A percentile compares a stretch with the other conserved stretches of the same genome.
These are phyloP conservation scores for Lactifluus pinguis DNA, from an alignment of 768 basidiomycete species.

Conservation along the genomic window DNA sequence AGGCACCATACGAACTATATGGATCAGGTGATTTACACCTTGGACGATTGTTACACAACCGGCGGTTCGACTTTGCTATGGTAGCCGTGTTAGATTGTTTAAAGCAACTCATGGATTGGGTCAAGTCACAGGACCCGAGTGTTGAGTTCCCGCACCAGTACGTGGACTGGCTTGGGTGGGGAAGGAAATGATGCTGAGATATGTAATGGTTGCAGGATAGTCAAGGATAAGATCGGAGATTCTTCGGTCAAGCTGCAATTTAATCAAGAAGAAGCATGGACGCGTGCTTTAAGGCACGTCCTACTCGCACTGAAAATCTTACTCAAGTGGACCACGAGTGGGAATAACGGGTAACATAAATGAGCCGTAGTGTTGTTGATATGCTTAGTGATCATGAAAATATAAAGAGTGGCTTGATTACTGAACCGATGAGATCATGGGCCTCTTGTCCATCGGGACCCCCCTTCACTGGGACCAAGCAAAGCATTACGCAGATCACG, in stretches of 20 bases:
- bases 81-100: slow-evolving; percentile 93
- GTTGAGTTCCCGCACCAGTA: slow-evolving; percentile 85
- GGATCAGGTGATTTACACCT: slow-evolving; percentile 90
- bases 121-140: slow-evolving; percentile 58
- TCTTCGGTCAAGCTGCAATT: slow-evolving; percentile 92
- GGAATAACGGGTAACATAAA: slow-evolving; percentile 46
- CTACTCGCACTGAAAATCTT: slow-evolving; percentile 82
- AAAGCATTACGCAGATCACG: slow-evolving; percentile 80
- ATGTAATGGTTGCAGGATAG: slow-evolving; percentile 37
- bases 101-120: slow-evolving; percentile 83
- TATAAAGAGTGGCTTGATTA: not conserved
- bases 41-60: slow-evolving; percentile 84
- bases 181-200: not conserved
- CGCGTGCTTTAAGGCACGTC: slow-evolving; percentile 85
- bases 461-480: slow-evolving; percentile 89
- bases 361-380: not conserved
- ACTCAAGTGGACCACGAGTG: slow-evolving; percentile 79
- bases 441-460: slow-evolving; percentile 86
- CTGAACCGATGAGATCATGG: slow-evolving; percentile 45
- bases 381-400: slow-evolving; percentile 6
- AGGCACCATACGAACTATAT: slow-evolving; percentile 83
- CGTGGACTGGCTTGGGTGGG: slow-evolving; percentile 27
- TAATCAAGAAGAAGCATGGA: slow-evolving; percentile 94
- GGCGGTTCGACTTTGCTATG: slow-evolving; percentile 94
- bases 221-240: slow-evolving; percentile 93